phyloP scores from a whole-genome alignment of 805 yeast genomes.

The Lachancea waltii region DNA sequence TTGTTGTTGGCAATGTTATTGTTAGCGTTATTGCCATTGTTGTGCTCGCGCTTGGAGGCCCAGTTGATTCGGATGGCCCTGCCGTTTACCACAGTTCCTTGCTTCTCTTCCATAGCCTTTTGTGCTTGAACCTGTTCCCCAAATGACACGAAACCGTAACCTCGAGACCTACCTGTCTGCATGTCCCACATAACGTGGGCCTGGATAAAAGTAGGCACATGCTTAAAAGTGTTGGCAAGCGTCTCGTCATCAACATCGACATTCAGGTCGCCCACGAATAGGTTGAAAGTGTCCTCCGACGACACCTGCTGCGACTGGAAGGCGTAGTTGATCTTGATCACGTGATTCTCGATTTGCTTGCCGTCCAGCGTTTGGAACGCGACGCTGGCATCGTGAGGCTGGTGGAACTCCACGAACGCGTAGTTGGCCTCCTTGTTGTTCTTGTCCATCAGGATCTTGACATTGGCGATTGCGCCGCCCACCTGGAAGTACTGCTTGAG shows the following conservation, averaged over 20 bases:
- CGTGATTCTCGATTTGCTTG: conserved; percentile 44
- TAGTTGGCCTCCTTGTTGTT: conserved; percentile 68
- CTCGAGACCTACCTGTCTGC: conserved; percentile 88
- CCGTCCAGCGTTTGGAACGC: conserved; percentile 62
- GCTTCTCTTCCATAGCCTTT: conserved; percentile 62
- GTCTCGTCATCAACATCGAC: conserved; percentile 77
- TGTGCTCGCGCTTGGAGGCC: conserved; percentile 66
- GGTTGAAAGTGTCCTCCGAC: conserved; percentile 53
- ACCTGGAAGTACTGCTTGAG: conserved; percentile 56
- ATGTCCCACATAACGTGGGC: conserved; percentile 98
- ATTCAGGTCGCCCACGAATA: conserved; percentile 83
- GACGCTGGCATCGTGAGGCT: conserved; percentile 49
- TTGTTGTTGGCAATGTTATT: conserved; percentile 3
- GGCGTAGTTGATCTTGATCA: conserved; percentile 73
- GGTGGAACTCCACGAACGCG: conserved; percentile 73
- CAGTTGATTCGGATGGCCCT: conserved; percentile 79
- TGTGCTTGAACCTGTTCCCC: conserved; percentile 63
- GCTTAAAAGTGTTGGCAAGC: conserved; percentile 49
- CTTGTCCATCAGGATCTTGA: conserved; percentile 71
- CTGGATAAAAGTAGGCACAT: conserved; percentile 57
- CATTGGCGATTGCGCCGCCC: conserved; percentile 54
- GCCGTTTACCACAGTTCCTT: conserved; percentile 65
- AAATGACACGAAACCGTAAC: conserved; percentile 86
- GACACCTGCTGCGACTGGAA: conserved; percentile 69
- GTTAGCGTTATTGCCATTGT: conserved; percentile 19